Evolutionary conservation across 83 land plant species (phyloP), one percentile per base, ranked within the genome.

Genomic region (Picea abies): DNA sequence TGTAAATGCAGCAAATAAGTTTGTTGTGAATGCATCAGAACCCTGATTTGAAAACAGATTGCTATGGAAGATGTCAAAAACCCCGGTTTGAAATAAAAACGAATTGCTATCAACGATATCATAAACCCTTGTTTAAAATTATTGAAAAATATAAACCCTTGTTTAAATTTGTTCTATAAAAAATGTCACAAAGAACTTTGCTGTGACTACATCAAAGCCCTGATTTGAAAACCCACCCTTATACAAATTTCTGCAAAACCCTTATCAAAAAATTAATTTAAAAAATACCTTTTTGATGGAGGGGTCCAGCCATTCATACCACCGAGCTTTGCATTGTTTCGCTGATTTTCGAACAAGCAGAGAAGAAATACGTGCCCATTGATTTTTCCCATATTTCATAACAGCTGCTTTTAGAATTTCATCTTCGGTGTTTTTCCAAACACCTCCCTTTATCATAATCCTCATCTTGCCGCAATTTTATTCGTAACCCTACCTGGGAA

Each of bases 271-370:
- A 69, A 78, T 63, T 19, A 37, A 66, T 29, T 25, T 29, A 1
- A 37, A 35, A 68, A 72, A 4, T 80, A 92, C 99, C 97, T 96
- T 96, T 78, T 96, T 96, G 68, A 96, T 96, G 83, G 99, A 96
- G 29, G 99, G 99, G 85, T 96, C 99, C 60, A 96, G 93, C 99
- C 99, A 96, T 88, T 96, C 99, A 80, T 96, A 96, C 99, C 99
- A 96, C 9, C 99, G 89, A 65, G 99, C 97, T 84, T 96, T 96
- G 89, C 99, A 96, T 81, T 96, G 99, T 89, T 96, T 96, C 49
- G 99, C 99, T 1, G 99, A 96, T 80, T 96, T 96, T 6, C 99
- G 91, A 22, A 96, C 99, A 16, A 96, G 89, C 15, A 96, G 86
- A 6, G 98, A 95, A 1, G 99, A 96, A 76, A 96, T 96, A 26